These are phyloP conservation scores for Prunella vulgaris DNA, from an alignment of 257 asterid species.

Conservation along the genomic window DNA sequence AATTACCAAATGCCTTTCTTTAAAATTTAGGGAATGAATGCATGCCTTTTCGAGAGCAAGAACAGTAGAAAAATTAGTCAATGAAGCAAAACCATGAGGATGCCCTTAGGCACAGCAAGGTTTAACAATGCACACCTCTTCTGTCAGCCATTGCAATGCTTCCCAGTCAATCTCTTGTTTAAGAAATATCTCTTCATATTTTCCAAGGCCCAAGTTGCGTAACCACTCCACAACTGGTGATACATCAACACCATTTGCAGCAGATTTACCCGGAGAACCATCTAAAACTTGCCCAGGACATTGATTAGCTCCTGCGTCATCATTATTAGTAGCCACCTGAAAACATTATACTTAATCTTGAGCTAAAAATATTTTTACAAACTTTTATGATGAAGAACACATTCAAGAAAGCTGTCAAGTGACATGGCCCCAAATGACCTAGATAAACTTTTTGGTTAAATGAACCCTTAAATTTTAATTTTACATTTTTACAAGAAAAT, in stretches of 20 bases:
- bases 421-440: constrained; percentile 7
- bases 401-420: not conserved
- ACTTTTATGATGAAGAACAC: not conserved
- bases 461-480: not conserved
- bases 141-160: constrained; percentile 66
- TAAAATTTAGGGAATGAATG: not conserved
- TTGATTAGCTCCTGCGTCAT: constrained; percentile 32
- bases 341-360: constrained; percentile 15
- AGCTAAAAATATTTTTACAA: not conserved
- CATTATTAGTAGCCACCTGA: constrained; percentile 48
- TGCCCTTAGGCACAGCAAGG: not conserved
- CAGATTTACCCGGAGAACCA: constrained; percentile 50
- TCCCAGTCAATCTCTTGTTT: constrained; percentile 88
- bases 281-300: constrained; percentile 66
- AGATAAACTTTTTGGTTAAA: no score
- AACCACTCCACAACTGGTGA: constrained; percentile 73
- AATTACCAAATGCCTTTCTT: not conserved
- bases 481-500: not conserved
- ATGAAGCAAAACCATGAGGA: not conserved
- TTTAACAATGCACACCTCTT: constrained; percentile 56
- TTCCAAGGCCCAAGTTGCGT: constrained; percentile 62
- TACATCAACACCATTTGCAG: constrained; percentile 27
- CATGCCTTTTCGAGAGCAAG: not conserved
- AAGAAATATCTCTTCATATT: constrained; percentile 68
- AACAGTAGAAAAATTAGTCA: not conserved